phyloP scores from a whole-genome alignment of 1,284 basidiomycete genomes.

The Irpex rosettiformis region DNA sequence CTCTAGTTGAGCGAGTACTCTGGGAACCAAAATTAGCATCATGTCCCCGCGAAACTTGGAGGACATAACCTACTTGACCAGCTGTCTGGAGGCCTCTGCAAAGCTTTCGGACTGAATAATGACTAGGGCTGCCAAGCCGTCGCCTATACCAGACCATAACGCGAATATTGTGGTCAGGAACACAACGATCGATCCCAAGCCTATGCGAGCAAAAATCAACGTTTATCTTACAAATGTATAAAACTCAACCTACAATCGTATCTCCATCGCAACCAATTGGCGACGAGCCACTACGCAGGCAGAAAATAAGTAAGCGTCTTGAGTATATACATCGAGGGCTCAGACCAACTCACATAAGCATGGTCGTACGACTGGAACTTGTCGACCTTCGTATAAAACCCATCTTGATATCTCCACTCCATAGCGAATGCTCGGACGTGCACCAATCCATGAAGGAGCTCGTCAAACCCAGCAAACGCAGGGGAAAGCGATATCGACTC shows the following conservation, averaged over 20 bases:
- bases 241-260: slow-evolving; percentile 56
- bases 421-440: slow-evolving; percentile 83
- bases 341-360: slow-evolving; percentile 48
- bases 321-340: slow-evolving; percentile 4
- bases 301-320: background rate
- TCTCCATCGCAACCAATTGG: slow-evolving; percentile 67
- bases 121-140: slow-evolving; percentile 77
- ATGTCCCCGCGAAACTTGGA: background rate
- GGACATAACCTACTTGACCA: slow-evolving; percentile 45
- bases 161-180: slow-evolving; percentile 73
- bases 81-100: slow-evolving; percentile 62
- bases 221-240: background rate
- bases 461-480: slow-evolving; percentile 74
- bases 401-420: slow-evolving; percentile 71
- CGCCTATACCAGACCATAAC: slow-evolving; percentile 59
- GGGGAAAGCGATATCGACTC: slow-evolving; percentile 69
- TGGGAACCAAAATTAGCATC: slow-evolving; percentile 19
- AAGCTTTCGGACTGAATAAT: slow-evolving; percentile 74
- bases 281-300: slow-evolving; percentile 54
- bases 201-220: slow-evolving; percentile 28
- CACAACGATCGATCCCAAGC: slow-evolving; percentile 74
- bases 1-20: slow-evolving; percentile 64
- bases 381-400: slow-evolving; percentile 75
- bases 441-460: slow-evolving; percentile 72
- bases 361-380: slow-evolving; percentile 72